Evolutionary conservation across 1,139 yeast genomes (phyloP).

Genomic region (Pichia sp.): DNA sequence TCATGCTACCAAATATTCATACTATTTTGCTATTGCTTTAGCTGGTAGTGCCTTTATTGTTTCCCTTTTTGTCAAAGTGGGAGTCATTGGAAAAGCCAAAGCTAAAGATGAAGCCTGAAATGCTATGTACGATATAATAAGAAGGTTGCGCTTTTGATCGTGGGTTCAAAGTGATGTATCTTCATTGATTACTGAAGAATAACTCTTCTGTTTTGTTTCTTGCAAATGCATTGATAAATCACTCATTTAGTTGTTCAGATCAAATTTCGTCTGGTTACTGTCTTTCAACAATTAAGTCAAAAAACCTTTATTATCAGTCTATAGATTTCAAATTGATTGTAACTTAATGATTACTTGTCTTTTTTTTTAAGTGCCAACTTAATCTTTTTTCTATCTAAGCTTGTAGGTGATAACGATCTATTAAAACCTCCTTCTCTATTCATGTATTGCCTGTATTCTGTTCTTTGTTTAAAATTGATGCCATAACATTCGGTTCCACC

Average conservation of each 20-base stretch:
- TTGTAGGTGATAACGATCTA: conserved; percentile 48
- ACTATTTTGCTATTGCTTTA: conserved; percentile 32
- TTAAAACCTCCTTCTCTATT: conserved; percentile 56
- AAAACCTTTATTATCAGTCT: no score
- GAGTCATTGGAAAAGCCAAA: conserved; percentile 22
- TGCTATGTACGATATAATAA: no score
- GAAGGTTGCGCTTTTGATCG: no score
- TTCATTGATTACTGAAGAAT: no score
- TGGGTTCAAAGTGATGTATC: no score
- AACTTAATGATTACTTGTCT: not conserved
- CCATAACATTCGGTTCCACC: conserved; percentile 43
- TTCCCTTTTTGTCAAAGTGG: conserved; percentile 30
- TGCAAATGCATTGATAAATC: no score
- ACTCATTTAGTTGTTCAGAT: no score
- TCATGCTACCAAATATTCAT: conserved; percentile 31
- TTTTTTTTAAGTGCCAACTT: conserved; percentile 7
- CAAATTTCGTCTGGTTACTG: no score
- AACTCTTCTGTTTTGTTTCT: no score
- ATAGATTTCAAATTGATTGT: not conserved
- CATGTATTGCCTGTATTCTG: conserved; percentile 60
- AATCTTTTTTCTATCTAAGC: conserved; percentile 16
- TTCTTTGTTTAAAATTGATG: conserved; percentile 31
- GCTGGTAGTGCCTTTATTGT: conserved; percentile 26
- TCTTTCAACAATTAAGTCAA: no score
- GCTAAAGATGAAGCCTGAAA: no score